A percentile compares a stretch with the other conserved stretches of the same genome.
These are phyloP conservation scores for Pleurotus ostreatus DNA, from an alignment of 768 basidiomycete genomes.

Conservation along the genomic window DNA sequence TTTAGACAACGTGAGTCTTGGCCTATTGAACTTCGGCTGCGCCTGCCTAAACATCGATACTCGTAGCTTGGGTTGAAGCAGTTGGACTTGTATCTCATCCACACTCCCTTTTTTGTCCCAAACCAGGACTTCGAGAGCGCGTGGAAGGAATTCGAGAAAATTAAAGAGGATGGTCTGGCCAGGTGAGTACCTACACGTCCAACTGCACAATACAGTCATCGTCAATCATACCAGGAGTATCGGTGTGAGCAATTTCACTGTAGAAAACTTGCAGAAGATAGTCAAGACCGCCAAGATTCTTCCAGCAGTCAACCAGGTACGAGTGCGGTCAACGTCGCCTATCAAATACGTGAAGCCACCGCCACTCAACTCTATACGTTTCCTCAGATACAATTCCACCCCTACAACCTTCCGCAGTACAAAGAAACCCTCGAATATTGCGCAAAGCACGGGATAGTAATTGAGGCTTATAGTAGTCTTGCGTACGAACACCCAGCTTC, in stretches of 20 bases:
- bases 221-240: conserved; percentile 45
- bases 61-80: conserved; percentile 54
- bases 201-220: conserved; percentile 4
- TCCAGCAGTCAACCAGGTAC: conserved; percentile 73
- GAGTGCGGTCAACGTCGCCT: background rate
- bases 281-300: conserved; percentile 46
- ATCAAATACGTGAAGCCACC: too few relatives aligned
- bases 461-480: conserved; percentile 55
- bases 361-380: background rate
- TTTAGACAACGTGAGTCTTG: conserved; percentile 41
- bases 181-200: conserved; percentile 25
- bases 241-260: conserved; percentile 66
- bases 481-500: conserved; percentile 26
- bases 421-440: conserved; percentile 46
- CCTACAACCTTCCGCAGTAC: conserved; percentile 51
- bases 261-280: conserved; percentile 48
- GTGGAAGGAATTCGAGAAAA: conserved; percentile 30
- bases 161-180: conserved; percentile 40
- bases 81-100: conserved; percentile 72
- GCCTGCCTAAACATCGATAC: too few relatives aligned
- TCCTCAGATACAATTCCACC: conserved; percentile 46
- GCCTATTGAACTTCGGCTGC: background rate
- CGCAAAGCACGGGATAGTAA: conserved; percentile 44
- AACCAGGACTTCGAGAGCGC: conserved; percentile 14
- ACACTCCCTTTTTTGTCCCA: conserved; percentile 31